These are phyloP conservation scores for Evansstolkia leycettana DNA, from an alignment of 495 filamentous ascomycete species.

Conservation along the genomic window DNA sequence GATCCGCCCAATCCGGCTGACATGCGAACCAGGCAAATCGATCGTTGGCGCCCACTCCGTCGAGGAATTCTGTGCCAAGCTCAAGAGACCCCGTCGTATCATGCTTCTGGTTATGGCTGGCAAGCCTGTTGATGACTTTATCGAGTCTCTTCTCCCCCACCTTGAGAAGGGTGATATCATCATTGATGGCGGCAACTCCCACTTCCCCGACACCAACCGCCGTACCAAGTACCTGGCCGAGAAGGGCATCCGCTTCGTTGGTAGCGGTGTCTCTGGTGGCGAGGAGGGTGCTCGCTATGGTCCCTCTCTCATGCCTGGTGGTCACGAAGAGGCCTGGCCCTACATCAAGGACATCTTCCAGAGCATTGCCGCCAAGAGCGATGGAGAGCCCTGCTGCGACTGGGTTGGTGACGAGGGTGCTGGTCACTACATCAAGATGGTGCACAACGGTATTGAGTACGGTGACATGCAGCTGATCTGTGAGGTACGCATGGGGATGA, in stretches of 20 bases:
- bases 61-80: slow-evolving; percentile 86
- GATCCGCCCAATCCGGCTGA: slow-evolving; percentile 5
- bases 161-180: slow-evolving; percentile 92
- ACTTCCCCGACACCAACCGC: slow-evolving; percentile 98
- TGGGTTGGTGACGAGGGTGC: slow-evolving; percentile 99
- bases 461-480: slow-evolving; percentile 99
- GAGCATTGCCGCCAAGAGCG: slow-evolving; percentile 92
- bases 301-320: slow-evolving; percentile 96
- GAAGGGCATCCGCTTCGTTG: slow-evolving; percentile 95
- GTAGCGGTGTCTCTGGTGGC: slow-evolving; percentile 94
- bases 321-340: slow-evolving; percentile 96
- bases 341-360: slow-evolving; percentile 99
- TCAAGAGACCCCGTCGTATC: slow-evolving; percentile 90
- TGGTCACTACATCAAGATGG: slow-evolving; percentile 99
- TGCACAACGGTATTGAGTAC: slow-evolving; percentile 99
- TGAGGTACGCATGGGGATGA: slow-evolving; percentile 53
- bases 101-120: slow-evolving; percentile 99
- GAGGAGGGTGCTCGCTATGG: slow-evolving; percentile 98
- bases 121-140: slow-evolving; percentile 96
- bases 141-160: slow-evolving; percentile 83
- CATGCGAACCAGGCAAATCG: slow-evolving; percentile 57
- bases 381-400: slow-evolving; percentile 93
- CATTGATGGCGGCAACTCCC: slow-evolving; percentile 98
- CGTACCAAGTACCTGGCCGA: slow-evolving; percentile 68
- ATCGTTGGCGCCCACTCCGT: slow-evolving; percentile 89